phyloP scores from a whole-genome alignment of 2,329 filamentous ascomycete species.

The Teratosphaeria gauchensis region DNA sequence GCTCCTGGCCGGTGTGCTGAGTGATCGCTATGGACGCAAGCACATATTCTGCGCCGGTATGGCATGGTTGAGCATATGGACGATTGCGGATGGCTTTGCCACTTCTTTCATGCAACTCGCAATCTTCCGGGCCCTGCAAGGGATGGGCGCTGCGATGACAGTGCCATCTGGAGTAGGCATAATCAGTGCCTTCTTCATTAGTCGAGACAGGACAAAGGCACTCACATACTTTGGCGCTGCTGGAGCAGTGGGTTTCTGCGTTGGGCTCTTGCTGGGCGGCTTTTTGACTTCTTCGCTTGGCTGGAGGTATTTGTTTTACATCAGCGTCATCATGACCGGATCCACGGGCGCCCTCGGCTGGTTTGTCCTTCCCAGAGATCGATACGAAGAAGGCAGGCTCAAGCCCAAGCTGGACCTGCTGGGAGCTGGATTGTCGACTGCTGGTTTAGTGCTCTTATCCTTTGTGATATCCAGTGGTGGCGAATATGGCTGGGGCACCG shows the following conservation, averaged over 20 bases:
- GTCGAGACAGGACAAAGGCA: conserved; percentile 35
- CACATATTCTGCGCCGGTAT: conserved; percentile 31
- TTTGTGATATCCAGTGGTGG: conserved; percentile 38
- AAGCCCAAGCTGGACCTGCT: conserved; percentile 33
- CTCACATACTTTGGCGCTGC: conserved; percentile 8
- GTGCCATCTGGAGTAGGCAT: conserved; percentile 39
- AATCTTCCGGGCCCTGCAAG: conserved; percentile 38
- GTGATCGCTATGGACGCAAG: conserved; percentile 30
- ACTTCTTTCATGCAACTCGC: conserved; percentile 35
- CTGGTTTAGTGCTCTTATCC: conserved; percentile 34
- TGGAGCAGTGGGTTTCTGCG: conserved; percentile 38
- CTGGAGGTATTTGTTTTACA: conserved; percentile 42
- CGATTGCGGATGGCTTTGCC: conserved; percentile 22
- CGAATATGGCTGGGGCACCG: conserved; percentile 37
- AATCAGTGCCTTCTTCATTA: conserved; percentile 32
- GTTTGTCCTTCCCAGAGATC: conserved; percentile 32
- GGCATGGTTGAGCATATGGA: conserved; percentile 15
- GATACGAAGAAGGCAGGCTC: conserved; percentile 19
- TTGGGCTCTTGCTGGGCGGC: conserved; percentile 43
- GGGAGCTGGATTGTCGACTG: conserved; percentile 34
- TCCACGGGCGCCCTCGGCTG: conserved; percentile 13
- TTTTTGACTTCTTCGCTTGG: conserved; percentile 38
- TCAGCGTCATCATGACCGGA: conserved; percentile 13
- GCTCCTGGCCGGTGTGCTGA: conserved; percentile 25
- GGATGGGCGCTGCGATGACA: conserved; percentile 38